Evolutionary conservation across 129 eudicot genomes (phyloP).

Genomic region (Flaveria linearis): DNA sequence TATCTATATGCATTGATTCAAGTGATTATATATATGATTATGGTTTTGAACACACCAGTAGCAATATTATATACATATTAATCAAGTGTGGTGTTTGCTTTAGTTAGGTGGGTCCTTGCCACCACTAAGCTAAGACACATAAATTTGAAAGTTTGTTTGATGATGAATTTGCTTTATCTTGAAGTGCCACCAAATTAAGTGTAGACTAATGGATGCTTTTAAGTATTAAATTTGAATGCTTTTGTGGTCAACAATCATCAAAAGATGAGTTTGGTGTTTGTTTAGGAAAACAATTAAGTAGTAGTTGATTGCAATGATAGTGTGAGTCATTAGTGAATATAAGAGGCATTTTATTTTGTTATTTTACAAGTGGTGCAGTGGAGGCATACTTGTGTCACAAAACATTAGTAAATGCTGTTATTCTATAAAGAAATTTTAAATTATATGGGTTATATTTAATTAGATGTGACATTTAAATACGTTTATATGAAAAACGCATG

Average conservation of each 20-base stretch:
- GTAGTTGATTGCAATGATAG: constrained; percentile 44
- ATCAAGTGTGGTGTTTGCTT: constrained; percentile 26
- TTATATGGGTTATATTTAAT: background rate
- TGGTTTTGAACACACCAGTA: constrained; percentile 24
- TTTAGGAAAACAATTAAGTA: constrained; percentile 41
- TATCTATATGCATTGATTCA: constrained; percentile 20
- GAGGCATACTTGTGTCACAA: constrained; percentile 24
- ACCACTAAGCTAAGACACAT: constrained; percentile 36
- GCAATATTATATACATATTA: constrained; percentile 16
- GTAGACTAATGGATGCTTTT: constrained; percentile 36
- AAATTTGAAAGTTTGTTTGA: constrained; percentile 25
- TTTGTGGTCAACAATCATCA: constrained; percentile 44
- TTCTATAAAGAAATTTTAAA: background rate
- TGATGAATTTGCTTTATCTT: constrained; percentile 37
- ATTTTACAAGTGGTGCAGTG: constrained; percentile 33
- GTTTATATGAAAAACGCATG: background rate
- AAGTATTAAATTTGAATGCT: constrained; percentile 31
- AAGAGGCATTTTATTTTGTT: constrained; percentile 37
- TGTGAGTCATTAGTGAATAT: constrained; percentile 35
- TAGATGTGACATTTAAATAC: background rate
- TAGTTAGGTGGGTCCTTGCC: constrained; percentile 34
- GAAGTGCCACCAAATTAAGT: constrained; percentile 42
- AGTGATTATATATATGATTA: constrained; percentile 34
- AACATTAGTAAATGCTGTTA: background rate
- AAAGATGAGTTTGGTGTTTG: constrained; percentile 28